Percentiles rank a stretch among this genome's conserved stretches.
phyloP scores from a whole-genome alignment of 164 flowering plant genomes.

The Vitis riparia region DNA sequence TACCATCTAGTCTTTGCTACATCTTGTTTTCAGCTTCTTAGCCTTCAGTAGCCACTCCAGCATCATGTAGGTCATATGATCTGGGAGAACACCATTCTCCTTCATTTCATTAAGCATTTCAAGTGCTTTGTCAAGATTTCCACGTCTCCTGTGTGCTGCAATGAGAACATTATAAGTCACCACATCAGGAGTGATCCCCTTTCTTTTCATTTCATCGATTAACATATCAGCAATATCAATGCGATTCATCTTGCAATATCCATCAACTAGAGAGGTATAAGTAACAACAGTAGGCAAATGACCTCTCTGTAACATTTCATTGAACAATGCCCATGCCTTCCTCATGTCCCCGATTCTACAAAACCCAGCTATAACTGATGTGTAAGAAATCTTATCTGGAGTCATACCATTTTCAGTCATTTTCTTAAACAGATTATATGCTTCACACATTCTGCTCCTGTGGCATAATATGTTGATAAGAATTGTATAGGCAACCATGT shows the following conservation, averaged over 20 bases:
- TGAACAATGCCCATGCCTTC: conserved; percentile 35
- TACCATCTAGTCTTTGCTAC: no score
- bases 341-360: conserved; percentile 41
- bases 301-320: conserved; percentile 37
- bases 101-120: conserved; percentile 40
- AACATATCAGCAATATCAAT: conserved; percentile 35
- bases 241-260: conserved; percentile 34
- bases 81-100: conserved; percentile 30
- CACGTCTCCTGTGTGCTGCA: conserved; percentile 29
- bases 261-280: conserved; percentile 55
- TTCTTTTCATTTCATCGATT: conserved; percentile 36
- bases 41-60: conserved; percentile 8
- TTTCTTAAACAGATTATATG: conserved; percentile 38
- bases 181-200: conserved; percentile 33
- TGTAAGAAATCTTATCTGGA: conserved; percentile 47
- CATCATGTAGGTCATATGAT: conserved; percentile 18
- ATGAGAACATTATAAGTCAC: conserved; percentile 41
- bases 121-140: conserved; percentile 26
- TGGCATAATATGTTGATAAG: conserved; percentile 38
- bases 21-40: no score
- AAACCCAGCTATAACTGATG: conserved; percentile 57
- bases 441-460: conserved; percentile 28
- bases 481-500: conserved; percentile 36
- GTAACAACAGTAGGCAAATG: conserved; percentile 44
- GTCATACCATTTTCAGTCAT: conserved; percentile 36